phyloP scores from a whole-genome alignment of 2,329 filamentous ascomycete genomes.

The Tolypocladium endophyticum region DNA sequence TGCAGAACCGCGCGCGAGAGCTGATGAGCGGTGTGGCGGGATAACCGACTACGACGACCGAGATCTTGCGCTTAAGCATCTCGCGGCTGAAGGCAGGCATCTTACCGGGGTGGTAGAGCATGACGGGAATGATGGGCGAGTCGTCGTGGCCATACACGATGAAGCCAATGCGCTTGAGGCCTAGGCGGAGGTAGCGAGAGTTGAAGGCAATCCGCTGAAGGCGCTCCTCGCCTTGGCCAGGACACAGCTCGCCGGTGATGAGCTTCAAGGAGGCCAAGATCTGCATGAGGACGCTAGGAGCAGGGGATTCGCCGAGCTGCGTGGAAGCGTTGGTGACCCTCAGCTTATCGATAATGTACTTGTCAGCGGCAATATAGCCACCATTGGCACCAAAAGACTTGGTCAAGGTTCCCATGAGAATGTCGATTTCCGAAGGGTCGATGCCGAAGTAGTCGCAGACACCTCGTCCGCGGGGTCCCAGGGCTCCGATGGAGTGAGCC shows the following conservation, averaged over 20 bases:
- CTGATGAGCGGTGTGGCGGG: conserved; percentile 92
- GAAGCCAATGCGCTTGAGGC: conserved; percentile 90
- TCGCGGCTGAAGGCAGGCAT: conserved; percentile 98
- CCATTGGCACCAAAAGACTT: conserved; percentile 98
- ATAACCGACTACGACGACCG: conserved; percentile 93
- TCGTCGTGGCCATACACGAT: conserved; percentile 98
- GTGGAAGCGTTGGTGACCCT: conserved; percentile 77
- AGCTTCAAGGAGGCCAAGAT: conserved; percentile 79
- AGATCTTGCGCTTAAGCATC: conserved; percentile 96
- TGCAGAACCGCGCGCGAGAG: conserved; percentile 89
- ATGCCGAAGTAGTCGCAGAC: conserved; percentile 97
- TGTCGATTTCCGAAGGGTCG: conserved; percentile 77
- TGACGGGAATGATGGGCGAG: conserved; percentile 88
- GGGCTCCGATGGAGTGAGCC: conserved; percentile 88
- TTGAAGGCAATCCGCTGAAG: conserved; percentile 96
- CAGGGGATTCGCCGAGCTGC: conserved; percentile 76
- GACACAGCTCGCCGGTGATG: conserved; percentile 77
- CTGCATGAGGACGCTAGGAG: conserved; percentile 81
- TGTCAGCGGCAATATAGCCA: conserved; percentile 85
- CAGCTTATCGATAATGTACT: conserved; percentile 86
- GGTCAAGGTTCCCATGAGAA: conserved; percentile 95
- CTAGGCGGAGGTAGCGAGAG: conserved; percentile 93
- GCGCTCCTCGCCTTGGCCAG: conserved; percentile 90
- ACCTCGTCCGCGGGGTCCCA: conserved; percentile 79
- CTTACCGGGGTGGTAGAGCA: conserved; percentile 97